Conservation (phyloP, 768 basidiomycete genomes). For the Leucosporidium yakuticum region DNA sequence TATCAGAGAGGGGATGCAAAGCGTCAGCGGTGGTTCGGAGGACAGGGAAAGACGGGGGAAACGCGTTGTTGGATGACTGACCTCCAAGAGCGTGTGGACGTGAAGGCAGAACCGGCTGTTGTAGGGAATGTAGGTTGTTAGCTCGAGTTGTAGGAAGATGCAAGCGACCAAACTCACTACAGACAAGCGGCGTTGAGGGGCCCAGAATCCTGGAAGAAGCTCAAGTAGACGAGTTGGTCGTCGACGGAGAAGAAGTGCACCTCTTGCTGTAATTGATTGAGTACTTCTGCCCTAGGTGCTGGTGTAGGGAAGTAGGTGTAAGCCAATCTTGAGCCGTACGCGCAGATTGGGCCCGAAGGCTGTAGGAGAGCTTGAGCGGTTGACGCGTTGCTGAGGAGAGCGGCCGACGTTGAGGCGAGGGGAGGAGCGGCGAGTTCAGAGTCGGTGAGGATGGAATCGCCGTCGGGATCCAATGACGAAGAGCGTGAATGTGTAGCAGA, state of each 20-base stretch:
- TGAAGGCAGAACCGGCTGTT: constrained; percentile 63
- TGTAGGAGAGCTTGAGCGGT: constrained; percentile 1
- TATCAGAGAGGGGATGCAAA: not conserved
- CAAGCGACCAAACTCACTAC: constrained; percentile 24
- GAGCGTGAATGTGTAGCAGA: too few species aligned
- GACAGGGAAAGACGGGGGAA: not conserved
- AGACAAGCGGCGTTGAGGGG: constrained; percentile 47
- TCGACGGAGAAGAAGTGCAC: constrained; percentile 92
- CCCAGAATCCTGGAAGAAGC: constrained; percentile 93
- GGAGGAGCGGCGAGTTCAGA: too few species aligned
- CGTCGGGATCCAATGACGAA: too few species aligned
- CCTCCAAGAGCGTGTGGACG: constrained; percentile 81
- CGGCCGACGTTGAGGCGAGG: not conserved
- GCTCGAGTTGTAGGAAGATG: too few species aligned
- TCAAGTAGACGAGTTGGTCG: constrained; percentile 82
- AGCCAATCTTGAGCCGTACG: constrained; percentile 32
- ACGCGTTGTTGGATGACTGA: constrained; percentile 37
- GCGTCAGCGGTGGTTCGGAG: not conserved
- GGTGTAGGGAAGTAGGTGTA: constrained; percentile 29
- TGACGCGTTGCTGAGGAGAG: not conserved
- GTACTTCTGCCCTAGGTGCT: constrained; percentile 15
- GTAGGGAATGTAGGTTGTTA: not conserved
- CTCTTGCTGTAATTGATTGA: constrained; percentile 10
- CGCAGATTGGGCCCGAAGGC: constrained; percentile 32
- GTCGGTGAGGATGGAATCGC: too few species aligned